Base-by-base conservation (phyloP, 163 green algal genomes). In the Scenedesmus sp. region DNA sequence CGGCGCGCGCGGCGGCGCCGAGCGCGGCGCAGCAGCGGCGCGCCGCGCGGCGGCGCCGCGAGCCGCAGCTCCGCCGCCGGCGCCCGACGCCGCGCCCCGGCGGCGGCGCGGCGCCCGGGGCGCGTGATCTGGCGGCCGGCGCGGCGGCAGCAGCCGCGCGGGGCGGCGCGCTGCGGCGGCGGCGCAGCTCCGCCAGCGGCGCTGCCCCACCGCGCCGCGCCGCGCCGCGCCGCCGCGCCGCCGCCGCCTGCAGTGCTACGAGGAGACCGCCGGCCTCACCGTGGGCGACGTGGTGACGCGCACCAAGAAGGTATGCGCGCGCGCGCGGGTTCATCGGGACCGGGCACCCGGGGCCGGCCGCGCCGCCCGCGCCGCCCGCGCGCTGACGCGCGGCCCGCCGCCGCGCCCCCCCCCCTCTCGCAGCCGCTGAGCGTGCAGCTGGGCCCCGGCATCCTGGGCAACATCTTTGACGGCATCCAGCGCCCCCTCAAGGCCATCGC, bases 391-490 rank as follows among this genome's bases (percentile, higher is more conserved):
- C 34, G 31, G 34, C 36, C 14, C 29, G 34, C 58, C 22, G 29
- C 33, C 2, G 47, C 14, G 36, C 18, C 9, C 3, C 51, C 9
- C 2, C 33, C 20, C 24, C 50, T 72, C 20, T 10, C 11, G 88
- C 88, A 97, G 91, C 96, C 96, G 15, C 87, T 99, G 69, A 97
- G 90, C 24, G 95, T 98, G 77, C 95, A 99, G 88, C 90, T 99
- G 45, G 96, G 96, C 36, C 96, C 96, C 45, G 96, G 96, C 56
- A 92, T 98, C 79, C 83, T 99, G 81, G 93, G 92, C 81, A 97
- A 96, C 79, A 99, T 99, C 60, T 99, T 99, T 83, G 96, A 99
- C 75, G 96, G 96, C 29, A 99, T 99, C 70, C 96, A 99, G 88
- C 92, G 96, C 28, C 96, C 96, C 14, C 89, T 99, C 5, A 97